Percentiles rank a stretch among this genome's conserved stretches.
These are phyloP conservation scores for Leishmania guyanensis DNA, from an alignment of 208 protist species.

Conservation along the genomic window DNA sequence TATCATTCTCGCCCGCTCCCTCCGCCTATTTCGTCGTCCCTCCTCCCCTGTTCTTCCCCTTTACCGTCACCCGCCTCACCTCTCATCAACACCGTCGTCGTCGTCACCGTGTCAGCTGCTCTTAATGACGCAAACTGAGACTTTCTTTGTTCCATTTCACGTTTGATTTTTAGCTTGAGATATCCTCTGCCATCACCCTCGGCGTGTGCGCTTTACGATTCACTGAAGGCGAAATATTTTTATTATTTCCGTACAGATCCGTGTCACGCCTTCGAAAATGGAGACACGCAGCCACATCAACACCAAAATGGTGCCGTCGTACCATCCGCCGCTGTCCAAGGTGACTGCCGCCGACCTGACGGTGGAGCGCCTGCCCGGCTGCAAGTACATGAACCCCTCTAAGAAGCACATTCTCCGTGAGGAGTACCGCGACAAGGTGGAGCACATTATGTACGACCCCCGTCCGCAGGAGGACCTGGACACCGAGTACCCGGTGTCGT, in stretches of 20 bases:
- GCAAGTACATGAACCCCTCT: constrained; percentile 78
- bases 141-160: background rate
- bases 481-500: constrained; percentile 68
- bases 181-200: background rate
- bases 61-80: background rate
- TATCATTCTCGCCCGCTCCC: background rate
- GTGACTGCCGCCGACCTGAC: constrained; percentile 76
- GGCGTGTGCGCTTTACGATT: background rate
- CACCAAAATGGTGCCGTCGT: constrained; percentile 40
- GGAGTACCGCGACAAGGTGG: constrained; percentile 77
- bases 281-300: constrained; percentile 13
- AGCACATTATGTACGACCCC: constrained; percentile 91
- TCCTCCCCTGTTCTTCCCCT: background rate
- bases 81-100: background rate
- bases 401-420: constrained; percentile 78
- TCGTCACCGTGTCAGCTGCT: background rate
- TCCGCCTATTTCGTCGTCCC: background rate
- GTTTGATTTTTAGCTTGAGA: background rate
- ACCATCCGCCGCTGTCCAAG: constrained; percentile 50
- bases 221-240: background rate
- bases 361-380: constrained; percentile 75
- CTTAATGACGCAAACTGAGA: background rate
- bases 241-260: background rate
- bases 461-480: constrained; percentile 59
- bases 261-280: constrained; percentile 1